A percentile compares a stretch with the other conserved stretches of the same genome.
Conservation (phyloP, 441 rosid genomes). For the Adansonia rubrostipa region DNA sequence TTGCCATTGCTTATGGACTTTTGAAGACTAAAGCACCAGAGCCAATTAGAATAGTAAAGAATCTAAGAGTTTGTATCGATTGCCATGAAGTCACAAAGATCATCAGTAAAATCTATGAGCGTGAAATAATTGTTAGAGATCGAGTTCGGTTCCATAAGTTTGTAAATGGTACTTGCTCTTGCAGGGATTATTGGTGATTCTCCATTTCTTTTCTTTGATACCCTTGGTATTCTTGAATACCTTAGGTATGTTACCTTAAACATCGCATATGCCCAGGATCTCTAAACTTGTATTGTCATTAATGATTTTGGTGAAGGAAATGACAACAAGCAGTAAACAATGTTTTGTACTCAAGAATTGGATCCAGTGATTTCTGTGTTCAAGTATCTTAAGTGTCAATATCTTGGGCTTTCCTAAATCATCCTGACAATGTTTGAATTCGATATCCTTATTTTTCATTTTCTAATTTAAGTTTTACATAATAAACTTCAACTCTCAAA, state of each 20-base stretch:
- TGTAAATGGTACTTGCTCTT: constrained; percentile 40
- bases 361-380: background rate
- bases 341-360: background rate
- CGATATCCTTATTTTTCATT: background rate
- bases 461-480: background rate
- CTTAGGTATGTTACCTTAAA: background rate
- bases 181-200: constrained; percentile 36
- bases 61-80: constrained; percentile 41
- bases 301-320: background rate
- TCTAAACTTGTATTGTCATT: background rate
- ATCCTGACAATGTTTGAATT: background rate
- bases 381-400: background rate
- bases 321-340: background rate
- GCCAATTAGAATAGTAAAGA: constrained; percentile 37
- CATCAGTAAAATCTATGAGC: constrained; percentile 35
- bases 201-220: background rate
- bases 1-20: constrained; percentile 40
- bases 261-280: background rate
- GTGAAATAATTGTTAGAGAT: constrained; percentile 41
- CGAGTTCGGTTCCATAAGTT: constrained; percentile 42
- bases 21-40: constrained; percentile 33
- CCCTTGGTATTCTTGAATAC: background rate
- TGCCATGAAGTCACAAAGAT: constrained; percentile 43
- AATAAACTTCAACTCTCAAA: background rate
- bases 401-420: background rate